phyloP scores from a whole-genome alignment of 2,329 filamentous ascomycete genomes.

The Aspergillus brasiliensis region DNA sequence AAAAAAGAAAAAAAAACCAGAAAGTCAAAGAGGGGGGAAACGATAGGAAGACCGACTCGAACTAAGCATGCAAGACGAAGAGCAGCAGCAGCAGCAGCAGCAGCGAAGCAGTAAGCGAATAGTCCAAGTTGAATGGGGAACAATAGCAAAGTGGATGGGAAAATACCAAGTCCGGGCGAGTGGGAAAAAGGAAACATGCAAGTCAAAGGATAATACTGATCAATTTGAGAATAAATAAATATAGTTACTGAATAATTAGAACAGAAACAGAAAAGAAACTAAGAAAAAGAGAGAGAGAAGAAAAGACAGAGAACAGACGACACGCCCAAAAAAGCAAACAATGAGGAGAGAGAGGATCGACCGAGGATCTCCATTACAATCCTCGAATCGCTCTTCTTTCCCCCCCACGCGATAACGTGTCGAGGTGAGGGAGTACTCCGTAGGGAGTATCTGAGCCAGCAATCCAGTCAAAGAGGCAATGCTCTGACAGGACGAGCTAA shows the following conservation, averaged over 20 bases:
- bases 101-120: background rate
- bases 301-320: background rate
- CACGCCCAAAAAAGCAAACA: no score
- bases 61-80: background rate
- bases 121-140: no score
- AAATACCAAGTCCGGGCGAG: no score
- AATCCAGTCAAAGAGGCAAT: no score
- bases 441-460: no score
- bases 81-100: background rate
- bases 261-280: background rate
- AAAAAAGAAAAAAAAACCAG: background rate
- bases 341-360: conserved; percentile 2
- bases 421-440: background rate
- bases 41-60: background rate
- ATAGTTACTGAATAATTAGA: no score
- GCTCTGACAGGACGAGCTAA: background rate
- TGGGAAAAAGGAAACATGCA: no score
- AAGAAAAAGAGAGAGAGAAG: background rate
- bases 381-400: no score
- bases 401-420: conserved; percentile 21
- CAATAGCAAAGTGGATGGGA: no score
- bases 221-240: no score
- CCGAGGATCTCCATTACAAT: background rate
- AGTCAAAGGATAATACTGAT: no score
- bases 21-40: background rate